Base-by-base conservation (phyloP, 2,329 filamentous ascomycete genomes). In the Fusarium goolgardi region DNA sequence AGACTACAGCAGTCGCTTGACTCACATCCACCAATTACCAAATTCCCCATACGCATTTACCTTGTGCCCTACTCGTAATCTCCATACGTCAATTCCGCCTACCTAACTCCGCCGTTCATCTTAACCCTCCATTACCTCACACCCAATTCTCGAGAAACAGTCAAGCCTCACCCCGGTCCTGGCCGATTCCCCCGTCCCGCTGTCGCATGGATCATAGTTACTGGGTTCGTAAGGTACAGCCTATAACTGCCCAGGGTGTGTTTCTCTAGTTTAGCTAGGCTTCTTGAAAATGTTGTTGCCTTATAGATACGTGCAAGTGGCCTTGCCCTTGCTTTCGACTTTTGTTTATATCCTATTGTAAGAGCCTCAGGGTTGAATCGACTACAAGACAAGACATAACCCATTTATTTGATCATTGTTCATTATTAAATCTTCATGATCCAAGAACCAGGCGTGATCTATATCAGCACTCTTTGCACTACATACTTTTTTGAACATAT, bases 71-170 rank as follows among this genome's bases (percentile, higher is more conserved):
- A 59, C 65, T 66, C 67, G 67, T 72, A 62, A 70, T 63, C 70
- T 64, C 52, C 52, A 59, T 63, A 69, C 65, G 66, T 67, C 63
- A 66, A 69, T 60, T 70, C 66, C 69, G 71, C 70, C 72, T 75
- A 69, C 64, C 64, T 46, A 64, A 54, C 35, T 55, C 59, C 59
- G 40, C 47, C 41, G 34, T 57, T 37, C 13, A 54, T 15, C 23
- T 32, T 47, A 35, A 62, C 67, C 59, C 52, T 63, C 55, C 66
- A 61, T 58, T 50, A 67, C 41, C 43, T 55, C 52, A 55, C 32
- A 37, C 43, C 52, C 55, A 44, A 49, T 65, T 46, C 46, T 46
- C 40, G 55, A 52, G 58, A 56, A 29, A 53, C 55, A 62, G 29
- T 50, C 41, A 37, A 67, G 54, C 44, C 32, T 20, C 40, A 50